Evolutionary conservation across 164 flowering plant genomes (phyloP).

Genomic region (Vitis vinifera): ASM3070453v1 NC_081812.1:20947501-20948000

Average conservation of each 20-base stretch:
- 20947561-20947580: constrained; percentile 27
- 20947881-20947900: neutral
- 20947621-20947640: no score
- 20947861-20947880: constrained; percentile 26
- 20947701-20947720: neutral
- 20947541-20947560: constrained; percentile 34
- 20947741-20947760: neutral
- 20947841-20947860: constrained; percentile 31
- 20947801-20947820: no score
- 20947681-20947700: neutral
- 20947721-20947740: neutral
- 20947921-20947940: no score
- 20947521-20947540: constrained; percentile 33
- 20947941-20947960: neutral
- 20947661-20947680: no score
- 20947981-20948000: constrained; percentile 9
- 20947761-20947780: neutral
- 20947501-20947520: constrained; percentile 33
- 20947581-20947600: constrained; percentile 21
- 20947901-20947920: neutral
- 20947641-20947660: neutral
- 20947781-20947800: no score
- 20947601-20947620: constrained; percentile 24
- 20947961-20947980: constrained; percentile 9
- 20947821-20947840: neutral